Evolutionary conservation across 2,329 filamentous ascomycete genomes (phyloP), one percentile per base, ranked within the genome.

Genomic region (Fusarium nurragi): DNA sequence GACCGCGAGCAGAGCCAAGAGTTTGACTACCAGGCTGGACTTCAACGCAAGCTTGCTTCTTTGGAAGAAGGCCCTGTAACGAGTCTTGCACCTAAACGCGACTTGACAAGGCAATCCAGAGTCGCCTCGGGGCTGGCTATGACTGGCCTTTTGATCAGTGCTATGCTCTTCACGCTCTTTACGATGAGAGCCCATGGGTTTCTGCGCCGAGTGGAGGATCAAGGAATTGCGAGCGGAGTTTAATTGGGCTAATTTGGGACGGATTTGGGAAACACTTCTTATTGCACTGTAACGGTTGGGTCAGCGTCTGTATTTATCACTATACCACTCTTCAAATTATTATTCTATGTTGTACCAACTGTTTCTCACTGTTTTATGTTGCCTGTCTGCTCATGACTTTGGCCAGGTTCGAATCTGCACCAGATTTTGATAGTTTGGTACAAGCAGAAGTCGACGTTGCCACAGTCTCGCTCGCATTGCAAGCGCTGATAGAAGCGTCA

Each of bases 301-400:
- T 8, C 2, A 61, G 58, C 58, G 56, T 32, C 32, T 39, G 43
- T n/a, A 36, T 61, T 61, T 32, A 32, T 21, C 3, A 60, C 21
- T 44, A 55, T 61, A 61, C 56, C 58, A 55, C 56, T 44, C 34
- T 26, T 26, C 16, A 34, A 60, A 26, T 45, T 60, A 5, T 28
- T 21, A 18, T 46, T 40, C 2, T 22, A 23, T 22, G 21, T 23
- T 38, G 11, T 4, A 41, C 12, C 12, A 3, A 4, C 32, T 5
- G 32, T 9, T n/a, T n/a, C 16, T 11, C 5, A 5, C 30, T 9
- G 9, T 4, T 34, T 3, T 6, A 16, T n/a, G 9, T n/a, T n/a
- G 26, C 12, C 12, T 13, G 10, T 13, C 11, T 11, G 4, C 13
- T 12, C 12, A 30, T 30, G 26, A 13, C 14, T 30, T 14, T 4